These are phyloP conservation scores for Eucalyptus viminalis DNA, from an alignment of 345 rosid species.

Conservation along the genomic window DNA sequence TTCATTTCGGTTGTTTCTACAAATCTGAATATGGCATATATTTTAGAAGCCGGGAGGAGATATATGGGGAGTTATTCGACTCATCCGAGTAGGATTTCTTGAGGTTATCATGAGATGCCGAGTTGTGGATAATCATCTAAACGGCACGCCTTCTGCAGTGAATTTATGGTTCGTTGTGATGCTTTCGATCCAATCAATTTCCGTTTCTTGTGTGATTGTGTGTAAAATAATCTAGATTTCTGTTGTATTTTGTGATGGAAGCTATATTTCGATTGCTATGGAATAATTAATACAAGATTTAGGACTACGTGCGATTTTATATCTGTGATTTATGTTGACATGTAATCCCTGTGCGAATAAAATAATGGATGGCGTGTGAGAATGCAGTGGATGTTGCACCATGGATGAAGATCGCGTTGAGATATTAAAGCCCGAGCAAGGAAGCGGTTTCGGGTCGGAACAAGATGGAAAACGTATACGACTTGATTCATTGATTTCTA, in stretches of 20 bases:
- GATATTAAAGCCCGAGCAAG: neutral
- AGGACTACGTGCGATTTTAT: neutral
- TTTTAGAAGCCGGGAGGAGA: fast-evolving
- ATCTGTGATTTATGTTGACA: neutral
- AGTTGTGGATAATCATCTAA: neutral
- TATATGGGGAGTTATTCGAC: fast-evolving
- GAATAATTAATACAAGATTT: neutral
- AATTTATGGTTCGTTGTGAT: neutral
- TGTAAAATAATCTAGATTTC: fast-evolving
- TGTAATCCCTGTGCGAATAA: neutral
- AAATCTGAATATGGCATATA: too few relatives aligned
- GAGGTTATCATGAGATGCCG: too few relatives aligned
- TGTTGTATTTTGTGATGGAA: neutral
- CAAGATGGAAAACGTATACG: neutral
- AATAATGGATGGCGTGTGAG: neutral
- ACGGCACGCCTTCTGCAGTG: fast-evolving
- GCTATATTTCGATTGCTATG: neutral
- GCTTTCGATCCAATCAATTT: fast-evolving
- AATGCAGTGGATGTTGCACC: neutral
- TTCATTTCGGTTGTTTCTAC: neutral
- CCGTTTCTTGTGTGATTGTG: neutral
- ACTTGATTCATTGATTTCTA: neutral
- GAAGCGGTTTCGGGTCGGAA: neutral
- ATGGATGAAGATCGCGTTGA: neutral
- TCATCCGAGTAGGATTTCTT: too few relatives aligned